Conservation (phyloP, 257 asterid genomes). For the Rauvolfia tetraphylla region DNA sequence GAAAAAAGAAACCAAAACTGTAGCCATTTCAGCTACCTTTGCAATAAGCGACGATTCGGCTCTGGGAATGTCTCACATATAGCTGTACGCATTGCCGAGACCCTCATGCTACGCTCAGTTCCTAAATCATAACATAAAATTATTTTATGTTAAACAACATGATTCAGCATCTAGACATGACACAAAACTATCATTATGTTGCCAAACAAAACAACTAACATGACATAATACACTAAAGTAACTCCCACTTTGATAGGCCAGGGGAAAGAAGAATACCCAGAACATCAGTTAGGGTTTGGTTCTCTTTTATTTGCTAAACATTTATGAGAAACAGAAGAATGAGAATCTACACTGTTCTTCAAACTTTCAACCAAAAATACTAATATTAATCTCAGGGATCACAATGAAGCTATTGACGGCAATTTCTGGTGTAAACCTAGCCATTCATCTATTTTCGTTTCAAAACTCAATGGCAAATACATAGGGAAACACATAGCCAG, state of each 20-base stretch:
- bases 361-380: background rate
- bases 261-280: background rate
- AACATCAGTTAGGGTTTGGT: background rate
- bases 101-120: slow-evolving; percentile 76
- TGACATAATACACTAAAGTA: background rate
- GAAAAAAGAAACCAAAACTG: slow-evolving; percentile 1
- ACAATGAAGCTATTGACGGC: background rate
- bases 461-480: background rate
- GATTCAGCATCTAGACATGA: slow-evolving; percentile 10
- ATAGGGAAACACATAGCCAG: background rate
- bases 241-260: background rate
- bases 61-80: slow-evolving; percentile 98
- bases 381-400: background rate
- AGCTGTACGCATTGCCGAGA: slow-evolving; percentile 82
- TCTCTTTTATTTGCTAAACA: background rate
- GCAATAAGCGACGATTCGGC: slow-evolving; percentile 92
- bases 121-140: slow-evolving; percentile 45
- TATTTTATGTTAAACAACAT: background rate
- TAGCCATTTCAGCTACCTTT: slow-evolving; percentile 48
- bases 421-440: background rate
- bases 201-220: background rate
- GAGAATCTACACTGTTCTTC: background rate
- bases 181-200: background rate
- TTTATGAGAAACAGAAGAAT: background rate
- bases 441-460: background rate